Evolutionary conservation across 2,329 filamentous ascomycete species (phyloP), one percentile per base, ranked within the genome.

Genomic region (Orbilia oligospora): DNA sequence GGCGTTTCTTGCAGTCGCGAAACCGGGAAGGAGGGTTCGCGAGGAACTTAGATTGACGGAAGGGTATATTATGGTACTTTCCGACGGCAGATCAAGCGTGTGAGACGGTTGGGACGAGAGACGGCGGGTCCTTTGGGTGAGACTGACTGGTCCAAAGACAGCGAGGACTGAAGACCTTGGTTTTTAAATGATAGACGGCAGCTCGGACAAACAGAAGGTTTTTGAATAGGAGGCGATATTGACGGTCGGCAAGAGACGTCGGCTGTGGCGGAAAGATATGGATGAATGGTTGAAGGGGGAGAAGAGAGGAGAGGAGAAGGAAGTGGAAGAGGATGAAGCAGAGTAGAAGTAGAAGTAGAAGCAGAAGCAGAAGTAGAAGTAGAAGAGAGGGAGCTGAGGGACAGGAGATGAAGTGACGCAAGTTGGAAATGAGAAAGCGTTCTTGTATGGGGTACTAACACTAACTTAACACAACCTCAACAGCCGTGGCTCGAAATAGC

Each of bases 381-480:
- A 18, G 44, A 33, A 33, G 58, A 71, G 58, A 67, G 49, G 36
- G 48, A 64, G 66, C 41, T 44, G 63, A 48, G 49, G 70, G 53
- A 41, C 49, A 68, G 51, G 71, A 55, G 69, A 67, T 68, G 71
- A 61, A 68, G 71, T 75, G 71, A 75, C 64, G 71, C 71, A 75
- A 69, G 63, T 61, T 61, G 63, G 70, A 67, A 73, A 67, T 71
- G 69, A 65, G 69, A 33, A 36, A 48, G 22, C 41, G 44, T 41
- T 49, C 56, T 44, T 58, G 56, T 61, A 61, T 61, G 56, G 56
- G 56, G 56, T 46, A 46, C 41, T 46, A 44, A 44, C 56, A 44
- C 56, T 5, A 53, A 10, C 22, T n/a, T 8, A 24, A 68, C 41
- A 55, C 30, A 8, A 27, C 33, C 65, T 30, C 36, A 27, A 64